Evolutionary conservation across 2,329 filamentous ascomycete species (phyloP).

Genomic region (Ceratocystis lukuohia): DNA sequence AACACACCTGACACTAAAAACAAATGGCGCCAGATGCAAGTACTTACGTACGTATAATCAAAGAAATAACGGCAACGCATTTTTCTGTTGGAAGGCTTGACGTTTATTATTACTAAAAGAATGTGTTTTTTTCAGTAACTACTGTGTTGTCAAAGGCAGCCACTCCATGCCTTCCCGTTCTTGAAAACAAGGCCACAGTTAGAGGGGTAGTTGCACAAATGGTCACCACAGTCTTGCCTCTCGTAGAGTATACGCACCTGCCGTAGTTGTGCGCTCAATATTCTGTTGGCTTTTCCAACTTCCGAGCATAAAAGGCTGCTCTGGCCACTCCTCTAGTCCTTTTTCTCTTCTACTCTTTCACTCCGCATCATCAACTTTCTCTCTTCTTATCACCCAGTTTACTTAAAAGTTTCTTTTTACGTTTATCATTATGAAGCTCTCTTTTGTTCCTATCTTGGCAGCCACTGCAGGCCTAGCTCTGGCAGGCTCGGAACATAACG

Average conservation of each 20-base stretch:
- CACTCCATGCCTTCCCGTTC: not conserved
- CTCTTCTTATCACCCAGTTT: not conserved
- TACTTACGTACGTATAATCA: not conserved
- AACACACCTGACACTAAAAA: not conserved
- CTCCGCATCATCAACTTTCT: not conserved
- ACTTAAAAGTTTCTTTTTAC: constrained; percentile 1
- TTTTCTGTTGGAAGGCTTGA: not conserved
- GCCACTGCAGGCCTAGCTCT: not conserved
- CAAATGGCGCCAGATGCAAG: not conserved
- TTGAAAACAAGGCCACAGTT: not conserved
- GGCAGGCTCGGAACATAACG: not conserved
- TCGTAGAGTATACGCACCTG: not conserved
- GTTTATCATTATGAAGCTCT: constrained; percentile 13
- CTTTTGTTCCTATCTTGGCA: constrained; percentile 3
- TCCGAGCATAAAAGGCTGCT: not conserved
- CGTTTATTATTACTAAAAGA: not conserved
- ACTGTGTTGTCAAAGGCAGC: not conserved
- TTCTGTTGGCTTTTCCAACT: not conserved
- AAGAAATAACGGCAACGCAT: not conserved
- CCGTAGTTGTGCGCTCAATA: not conserved
- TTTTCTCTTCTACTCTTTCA: not conserved
- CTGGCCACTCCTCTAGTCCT: not conserved
- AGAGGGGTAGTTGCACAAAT: not conserved
- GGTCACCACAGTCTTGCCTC: not conserved
- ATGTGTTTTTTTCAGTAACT: not conserved